phyloP scores from a whole-genome alignment of 495 filamentous ascomycete species.

The Penicillium maclennaniae region DNA sequence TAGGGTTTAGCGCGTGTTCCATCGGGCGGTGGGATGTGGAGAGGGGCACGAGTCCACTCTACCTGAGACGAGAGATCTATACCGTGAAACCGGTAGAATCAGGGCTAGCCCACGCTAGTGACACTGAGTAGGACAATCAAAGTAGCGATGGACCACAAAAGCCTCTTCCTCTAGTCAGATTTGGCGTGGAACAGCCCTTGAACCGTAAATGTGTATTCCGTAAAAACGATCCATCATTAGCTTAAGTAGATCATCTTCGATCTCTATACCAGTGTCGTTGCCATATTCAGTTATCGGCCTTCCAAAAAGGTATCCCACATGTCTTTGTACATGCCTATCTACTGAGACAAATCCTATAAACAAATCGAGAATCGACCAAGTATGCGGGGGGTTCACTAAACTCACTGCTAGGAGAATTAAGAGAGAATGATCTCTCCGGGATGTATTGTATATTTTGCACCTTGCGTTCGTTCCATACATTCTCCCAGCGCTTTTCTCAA shows the following conservation, averaged over 20 bases:
- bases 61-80: slow-evolving; percentile 1
- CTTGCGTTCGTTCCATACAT: neutral
- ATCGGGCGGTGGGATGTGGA: slow-evolving; percentile 32
- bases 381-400: neutral
- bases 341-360: neutral
- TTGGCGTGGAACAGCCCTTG: no score
- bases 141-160: no score
- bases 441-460: neutral
- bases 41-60: slow-evolving; percentile 21
- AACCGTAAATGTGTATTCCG: neutral
- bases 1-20: slow-evolving; percentile 28
- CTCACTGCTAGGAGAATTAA: neutral
- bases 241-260: neutral
- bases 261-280: neutral
- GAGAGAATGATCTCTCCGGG: neutral
- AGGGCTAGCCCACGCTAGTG: neutral
- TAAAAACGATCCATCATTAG: neutral
- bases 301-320: neutral
- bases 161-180: neutral
- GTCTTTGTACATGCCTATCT: neutral
- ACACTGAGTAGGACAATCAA: neutral
- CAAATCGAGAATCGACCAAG: neutral
- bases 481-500: neutral
- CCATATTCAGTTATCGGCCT: neutral
- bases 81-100: neutral